phyloP scores from a whole-genome alignment of 2,329 filamentous ascomycete species.

The Penicillium sp. region DNA sequence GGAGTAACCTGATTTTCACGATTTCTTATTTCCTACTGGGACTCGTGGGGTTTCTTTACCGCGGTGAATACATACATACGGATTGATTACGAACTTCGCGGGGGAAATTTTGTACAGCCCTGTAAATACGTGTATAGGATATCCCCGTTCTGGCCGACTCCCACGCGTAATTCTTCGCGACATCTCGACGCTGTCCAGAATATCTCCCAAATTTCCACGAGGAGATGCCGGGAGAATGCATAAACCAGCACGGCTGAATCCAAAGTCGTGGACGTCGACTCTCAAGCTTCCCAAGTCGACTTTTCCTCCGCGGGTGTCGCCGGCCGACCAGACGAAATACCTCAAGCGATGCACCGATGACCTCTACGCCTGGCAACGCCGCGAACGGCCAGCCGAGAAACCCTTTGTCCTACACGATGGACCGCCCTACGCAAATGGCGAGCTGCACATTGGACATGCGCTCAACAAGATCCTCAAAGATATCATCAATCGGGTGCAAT shows the following conservation, averaged over 20 bases:
- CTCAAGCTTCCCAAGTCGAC: constrained; percentile 68
- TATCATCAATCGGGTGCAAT: constrained; percentile 74
- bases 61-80: too few relatives aligned
- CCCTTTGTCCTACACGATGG: constrained; percentile 88
- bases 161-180: not conserved
- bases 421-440: constrained; percentile 92
- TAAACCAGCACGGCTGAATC: constrained; percentile 32
- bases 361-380: constrained; percentile 80
- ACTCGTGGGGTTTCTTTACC: too few relatives aligned
- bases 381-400: constrained; percentile 45
- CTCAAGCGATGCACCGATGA: constrained; percentile 76
- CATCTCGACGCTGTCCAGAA: not conserved
- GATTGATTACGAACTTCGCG: too few relatives aligned
- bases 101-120: too few relatives aligned
- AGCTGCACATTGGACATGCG: constrained; percentile 85
- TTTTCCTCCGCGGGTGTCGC: constrained; percentile 52
- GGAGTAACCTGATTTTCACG: too few relatives aligned
- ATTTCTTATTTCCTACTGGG: too few relatives aligned
- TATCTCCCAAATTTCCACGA: not conserved
- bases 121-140: too few relatives aligned
- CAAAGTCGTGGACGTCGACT: constrained; percentile 63
- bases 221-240: constrained; percentile 31
- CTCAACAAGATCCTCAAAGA: constrained; percentile 97
- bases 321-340: constrained; percentile 49
- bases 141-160: not conserved